Conservation (phyloP, 305 asterid genomes). For the Euphrasia arctica region DNA sequence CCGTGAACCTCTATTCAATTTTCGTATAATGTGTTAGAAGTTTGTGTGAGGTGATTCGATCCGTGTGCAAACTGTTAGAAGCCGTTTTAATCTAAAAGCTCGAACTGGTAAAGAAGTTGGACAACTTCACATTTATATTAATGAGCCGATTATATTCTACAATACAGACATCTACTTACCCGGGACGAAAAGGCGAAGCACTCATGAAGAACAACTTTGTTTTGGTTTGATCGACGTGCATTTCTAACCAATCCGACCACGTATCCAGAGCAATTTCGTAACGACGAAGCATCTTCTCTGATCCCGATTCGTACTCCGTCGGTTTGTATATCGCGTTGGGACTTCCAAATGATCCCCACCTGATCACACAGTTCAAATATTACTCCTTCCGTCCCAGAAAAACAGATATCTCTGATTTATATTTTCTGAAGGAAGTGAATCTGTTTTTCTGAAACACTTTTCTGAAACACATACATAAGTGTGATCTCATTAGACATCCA, state of each 20-base stretch:
- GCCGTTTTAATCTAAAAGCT: too few species aligned
- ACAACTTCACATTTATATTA: too few species aligned
- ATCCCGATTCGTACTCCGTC: conserved; percentile 18
- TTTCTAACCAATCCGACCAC: conserved; percentile 64
- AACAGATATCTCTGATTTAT: too few species aligned
- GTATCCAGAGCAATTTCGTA: conserved; percentile 55
- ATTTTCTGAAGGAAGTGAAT: too few species aligned
- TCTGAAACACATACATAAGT: conserved; percentile 38
- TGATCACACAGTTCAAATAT: conserved; percentile 9
- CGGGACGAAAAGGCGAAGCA: conserved; percentile 38
- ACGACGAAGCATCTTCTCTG: conserved; percentile 18
- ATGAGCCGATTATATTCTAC: too few species aligned
- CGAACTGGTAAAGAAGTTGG: too few species aligned
- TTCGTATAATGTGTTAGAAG: not conserved
- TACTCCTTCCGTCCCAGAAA: too few species aligned
- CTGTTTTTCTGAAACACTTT: too few species aligned
- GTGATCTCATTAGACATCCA: conserved; percentile 47
- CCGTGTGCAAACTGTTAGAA: not conserved
- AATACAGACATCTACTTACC: conserved; percentile 18
- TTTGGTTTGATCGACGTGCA: conserved; percentile 42
- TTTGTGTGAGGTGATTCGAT: not conserved
- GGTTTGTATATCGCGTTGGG: conserved; percentile 38
- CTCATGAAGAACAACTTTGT: conserved; percentile 56
- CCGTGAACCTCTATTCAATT: conserved; percentile 29
- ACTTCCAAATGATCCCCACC: conserved; percentile 67